Conservation (phyloP, 2,329 filamentous ascomycete genomes). For the Xylariaceae sp. region DNA sequence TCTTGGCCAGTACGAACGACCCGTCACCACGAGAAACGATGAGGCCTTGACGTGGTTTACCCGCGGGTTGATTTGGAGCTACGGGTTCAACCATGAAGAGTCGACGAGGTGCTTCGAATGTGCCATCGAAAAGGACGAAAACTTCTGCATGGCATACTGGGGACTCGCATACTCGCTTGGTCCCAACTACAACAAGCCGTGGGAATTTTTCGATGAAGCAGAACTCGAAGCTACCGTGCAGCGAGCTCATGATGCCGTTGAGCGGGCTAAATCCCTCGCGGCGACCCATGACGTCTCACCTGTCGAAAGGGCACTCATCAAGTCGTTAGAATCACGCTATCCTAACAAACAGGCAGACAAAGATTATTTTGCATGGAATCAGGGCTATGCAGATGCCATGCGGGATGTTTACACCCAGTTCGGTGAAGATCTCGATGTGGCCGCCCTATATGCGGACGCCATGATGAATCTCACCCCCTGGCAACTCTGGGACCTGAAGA, state of each 20-base stretch:
- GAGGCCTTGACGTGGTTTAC: conserved; percentile 63
- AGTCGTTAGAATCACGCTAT: conserved; percentile 58
- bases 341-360: conserved; percentile 45
- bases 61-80: conserved; percentile 67
- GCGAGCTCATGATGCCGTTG: conserved; percentile 42
- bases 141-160: conserved; percentile 62
- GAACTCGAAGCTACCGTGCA: conserved; percentile 51
- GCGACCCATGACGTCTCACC: conserved; percentile 36
- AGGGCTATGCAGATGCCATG: conserved; percentile 59
- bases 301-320: conserved; percentile 57
- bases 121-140: conserved; percentile 49
- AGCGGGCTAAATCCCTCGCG: conserved; percentile 36
- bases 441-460: conserved; percentile 57
- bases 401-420: conserved; percentile 46
- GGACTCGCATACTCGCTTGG: conserved; percentile 66
- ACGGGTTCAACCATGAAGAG: conserved; percentile 73
- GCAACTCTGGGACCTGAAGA: conserved; percentile 58
- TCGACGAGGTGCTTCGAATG: conserved; percentile 58
- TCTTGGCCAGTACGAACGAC: conserved; percentile 54
- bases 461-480: conserved; percentile 63
- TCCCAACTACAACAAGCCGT: conserved; percentile 73
- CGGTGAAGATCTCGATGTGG: conserved; percentile 56
- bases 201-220: conserved; percentile 61
- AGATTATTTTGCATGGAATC: conserved; percentile 52
- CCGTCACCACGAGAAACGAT: conserved; percentile 46